These are phyloP conservation scores for Glebionis coronaria DNA, from an alignment of 129 eudicot species.

Conservation along the genomic window DNA sequence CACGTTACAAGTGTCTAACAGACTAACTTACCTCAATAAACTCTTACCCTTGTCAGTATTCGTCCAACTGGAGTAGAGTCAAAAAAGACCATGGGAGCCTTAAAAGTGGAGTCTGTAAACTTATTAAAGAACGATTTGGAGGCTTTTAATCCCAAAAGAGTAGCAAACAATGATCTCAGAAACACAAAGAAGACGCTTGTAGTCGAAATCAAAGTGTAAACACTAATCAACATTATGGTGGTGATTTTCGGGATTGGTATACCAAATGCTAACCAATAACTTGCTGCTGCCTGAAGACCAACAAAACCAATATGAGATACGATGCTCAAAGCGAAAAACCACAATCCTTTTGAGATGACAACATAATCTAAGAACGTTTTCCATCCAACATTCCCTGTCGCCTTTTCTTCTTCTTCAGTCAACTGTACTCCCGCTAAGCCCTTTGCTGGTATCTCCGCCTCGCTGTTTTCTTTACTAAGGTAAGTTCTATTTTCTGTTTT, in stretches of 20 bases:
- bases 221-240: no score
- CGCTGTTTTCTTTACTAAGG: conserved; percentile 37
- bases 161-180: no score
- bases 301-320: conserved; percentile 25
- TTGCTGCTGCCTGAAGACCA: no score
- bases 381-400: no score
- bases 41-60: conserved; percentile 66
- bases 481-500: neutral
- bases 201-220: no score
- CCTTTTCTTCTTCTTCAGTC: no score
- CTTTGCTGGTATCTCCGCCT: conserved; percentile 29
- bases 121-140: no score
- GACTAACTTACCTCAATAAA: neutral
- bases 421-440: conserved; percentile 43
- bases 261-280: no score
- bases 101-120: conserved; percentile 40
- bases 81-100: conserved; percentile 73
- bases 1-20: no score
- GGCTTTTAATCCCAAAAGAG: no score
- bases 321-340: conserved; percentile 18
- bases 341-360: conserved; percentile 42
- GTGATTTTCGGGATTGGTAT: no score
- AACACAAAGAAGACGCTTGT: no score
- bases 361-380: conserved; percentile 56
- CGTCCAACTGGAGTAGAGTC: conserved; percentile 84